Evolutionary conservation across 2,329 filamentous ascomycete genomes (phyloP).

Genomic region (Exophiala oligosperma): DNA sequence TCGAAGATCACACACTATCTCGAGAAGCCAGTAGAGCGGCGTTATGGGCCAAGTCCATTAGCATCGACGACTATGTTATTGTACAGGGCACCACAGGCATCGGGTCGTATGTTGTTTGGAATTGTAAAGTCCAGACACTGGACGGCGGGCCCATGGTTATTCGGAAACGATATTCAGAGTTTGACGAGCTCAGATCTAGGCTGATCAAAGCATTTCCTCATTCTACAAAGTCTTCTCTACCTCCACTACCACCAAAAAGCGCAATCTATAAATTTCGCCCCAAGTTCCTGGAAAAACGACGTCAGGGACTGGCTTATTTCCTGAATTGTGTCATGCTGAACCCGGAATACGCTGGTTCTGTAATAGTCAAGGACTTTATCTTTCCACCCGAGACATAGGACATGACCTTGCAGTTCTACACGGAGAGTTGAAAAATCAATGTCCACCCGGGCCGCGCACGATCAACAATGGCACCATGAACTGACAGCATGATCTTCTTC

Average conservation of each 20-base stretch:
- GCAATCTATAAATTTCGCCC: slow-evolving; percentile 77
- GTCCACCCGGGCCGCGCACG: too few species aligned
- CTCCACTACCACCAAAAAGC: slow-evolving; percentile 87
- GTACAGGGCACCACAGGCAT: slow-evolving; percentile 56
- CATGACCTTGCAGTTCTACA: background rate
- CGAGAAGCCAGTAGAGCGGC: slow-evolving; percentile 55
- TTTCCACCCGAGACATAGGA: slow-evolving; percentile 50
- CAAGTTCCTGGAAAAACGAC: slow-evolving; percentile 80
- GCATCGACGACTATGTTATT: slow-evolving; percentile 63
- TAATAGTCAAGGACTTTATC: slow-evolving; percentile 86
- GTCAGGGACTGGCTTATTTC: slow-evolving; percentile 84
- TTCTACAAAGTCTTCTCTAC: slow-evolving; percentile 68
- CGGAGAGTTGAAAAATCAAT: too few species aligned
- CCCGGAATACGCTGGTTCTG: slow-evolving; percentile 90
- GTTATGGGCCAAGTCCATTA: slow-evolving; percentile 63
- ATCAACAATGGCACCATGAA: too few species aligned
- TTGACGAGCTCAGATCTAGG: slow-evolving; percentile 75
- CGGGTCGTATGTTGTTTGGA: slow-evolving; percentile 96
- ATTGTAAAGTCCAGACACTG: slow-evolving; percentile 82
- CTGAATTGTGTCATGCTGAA: slow-evolving; percentile 90
- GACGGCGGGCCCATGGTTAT: slow-evolving; percentile 62
- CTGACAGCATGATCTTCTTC: background rate
- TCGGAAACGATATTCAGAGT: slow-evolving; percentile 80
- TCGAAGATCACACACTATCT: slow-evolving; percentile 63
- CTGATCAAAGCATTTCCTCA: slow-evolving; percentile 80